Percentiles rank a stretch among this genome's conserved stretches.
phyloP scores from a whole-genome alignment of 1,284 basidiomycete species.

The Pascua sp. region DNA sequence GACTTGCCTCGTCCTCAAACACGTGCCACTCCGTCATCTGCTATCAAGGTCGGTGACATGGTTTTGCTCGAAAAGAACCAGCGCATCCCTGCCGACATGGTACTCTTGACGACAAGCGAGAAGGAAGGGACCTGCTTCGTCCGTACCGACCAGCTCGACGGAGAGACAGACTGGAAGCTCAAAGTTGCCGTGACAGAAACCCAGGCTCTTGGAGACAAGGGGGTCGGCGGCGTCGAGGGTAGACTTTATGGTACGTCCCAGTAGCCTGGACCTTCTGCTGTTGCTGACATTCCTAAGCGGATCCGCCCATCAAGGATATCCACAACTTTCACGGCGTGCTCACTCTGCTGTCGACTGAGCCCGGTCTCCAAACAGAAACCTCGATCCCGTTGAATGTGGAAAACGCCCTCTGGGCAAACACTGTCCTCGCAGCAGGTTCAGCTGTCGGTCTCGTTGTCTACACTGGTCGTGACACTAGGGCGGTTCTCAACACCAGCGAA shows the following conservation, averaged over 20 bases:
- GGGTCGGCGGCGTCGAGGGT: constrained; percentile 70
- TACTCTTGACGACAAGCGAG: constrained; percentile 80
- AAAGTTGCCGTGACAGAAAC: constrained; percentile 81
- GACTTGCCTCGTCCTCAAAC: constrained; percentile 34
- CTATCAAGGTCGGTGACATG: constrained; percentile 85
- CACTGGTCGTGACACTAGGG: constrained; percentile 89
- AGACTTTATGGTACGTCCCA: constrained; percentile 69
- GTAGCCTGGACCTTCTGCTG: neutral
- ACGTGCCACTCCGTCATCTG: constrained; percentile 78
- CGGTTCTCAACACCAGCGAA: constrained; percentile 99
- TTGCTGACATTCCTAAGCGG: constrained; percentile 57
- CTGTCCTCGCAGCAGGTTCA: constrained; percentile 90
- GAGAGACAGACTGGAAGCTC: constrained; percentile 99
- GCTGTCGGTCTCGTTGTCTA: constrained; percentile 91
- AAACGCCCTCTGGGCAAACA: constrained; percentile 96
- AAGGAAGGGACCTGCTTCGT: constrained; percentile 89
- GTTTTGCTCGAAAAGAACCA: constrained; percentile 94
- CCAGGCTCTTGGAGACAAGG: constrained; percentile 68
- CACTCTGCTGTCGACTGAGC: constrained; percentile 59
- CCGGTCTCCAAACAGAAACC: constrained; percentile 58
- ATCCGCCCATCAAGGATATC: constrained; percentile 94
- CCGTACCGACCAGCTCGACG: constrained; percentile 95
- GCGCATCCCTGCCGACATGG: constrained; percentile 90
- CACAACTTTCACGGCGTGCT: constrained; percentile 93
- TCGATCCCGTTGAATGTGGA: constrained; percentile 83